Evolutionary conservation across 2,329 filamentous ascomycete genomes (phyloP).

Genomic region (Fusarium graminum): DNA sequence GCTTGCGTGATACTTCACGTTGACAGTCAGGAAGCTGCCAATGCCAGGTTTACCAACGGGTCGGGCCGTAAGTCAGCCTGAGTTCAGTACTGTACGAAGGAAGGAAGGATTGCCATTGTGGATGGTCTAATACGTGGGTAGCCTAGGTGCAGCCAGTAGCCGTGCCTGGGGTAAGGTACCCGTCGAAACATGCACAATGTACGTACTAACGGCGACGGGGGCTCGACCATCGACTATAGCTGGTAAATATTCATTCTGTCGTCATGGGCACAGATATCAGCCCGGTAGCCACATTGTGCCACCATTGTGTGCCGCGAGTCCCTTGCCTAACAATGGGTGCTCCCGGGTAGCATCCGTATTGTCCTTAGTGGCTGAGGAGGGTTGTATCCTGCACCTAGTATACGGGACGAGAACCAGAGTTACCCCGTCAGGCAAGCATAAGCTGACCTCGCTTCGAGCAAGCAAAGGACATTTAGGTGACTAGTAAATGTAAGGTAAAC

Average conservation of each 20-base stretch:
- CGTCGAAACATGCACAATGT: constrained; percentile 11
- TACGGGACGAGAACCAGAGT: constrained; percentile 20
- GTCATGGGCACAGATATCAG: constrained; percentile 35
- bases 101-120: constrained; percentile 37
- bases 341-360: constrained; percentile 27
- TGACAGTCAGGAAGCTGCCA: constrained; percentile 20
- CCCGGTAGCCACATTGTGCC: constrained; percentile 33
- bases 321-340: constrained; percentile 24
- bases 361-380: constrained; percentile 25
- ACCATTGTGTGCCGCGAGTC: constrained; percentile 26
- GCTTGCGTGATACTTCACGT: not conserved
- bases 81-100: constrained; percentile 5
- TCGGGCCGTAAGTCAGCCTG: constrained; percentile 46
- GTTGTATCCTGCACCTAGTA: constrained; percentile 30
- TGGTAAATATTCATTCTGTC: constrained; percentile 26
- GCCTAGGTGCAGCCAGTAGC: constrained; percentile 2
- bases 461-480: constrained; percentile 4
- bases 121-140: constrained; percentile 31
- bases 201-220: constrained; percentile 10
- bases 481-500: constrained; percentile 23
- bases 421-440: constrained; percentile 23
- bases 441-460: constrained; percentile 11
- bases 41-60: constrained; percentile 45
- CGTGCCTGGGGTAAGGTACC: constrained; percentile 30
- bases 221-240: constrained; percentile 13